Conservation (phyloP, 768 basidiomycete species). For the Leucocoprinus birnbaumii region DNA sequence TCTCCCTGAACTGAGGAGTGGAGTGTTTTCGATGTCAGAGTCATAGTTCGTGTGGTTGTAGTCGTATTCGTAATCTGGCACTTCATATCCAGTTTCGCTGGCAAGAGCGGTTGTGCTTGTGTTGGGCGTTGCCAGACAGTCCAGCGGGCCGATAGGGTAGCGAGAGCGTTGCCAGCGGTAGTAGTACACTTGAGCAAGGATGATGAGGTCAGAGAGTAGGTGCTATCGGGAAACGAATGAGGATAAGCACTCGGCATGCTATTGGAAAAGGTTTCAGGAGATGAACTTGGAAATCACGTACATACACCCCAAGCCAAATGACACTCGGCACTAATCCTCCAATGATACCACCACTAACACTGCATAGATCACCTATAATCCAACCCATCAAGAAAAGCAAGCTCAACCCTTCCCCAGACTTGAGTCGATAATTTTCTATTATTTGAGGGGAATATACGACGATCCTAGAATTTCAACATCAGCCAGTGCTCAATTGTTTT, state of each 20-base stretch:
- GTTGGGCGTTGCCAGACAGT: slow-evolving; percentile 4
- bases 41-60: neutral
- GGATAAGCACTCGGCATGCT: neutral
- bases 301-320: slow-evolving; percentile 81
- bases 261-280: too few species aligned
- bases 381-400: slow-evolving; percentile 80
- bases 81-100: neutral
- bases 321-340: slow-evolving; percentile 82
- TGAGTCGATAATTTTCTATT: slow-evolving; percentile 78
- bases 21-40: neutral
- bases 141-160: neutral
- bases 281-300: too few species aligned
- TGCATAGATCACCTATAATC: slow-evolving; percentile 78
- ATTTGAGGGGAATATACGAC: slow-evolving; percentile 92
- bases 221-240: slow-evolving; percentile 54
- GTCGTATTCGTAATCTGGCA: slow-evolving; percentile 33
- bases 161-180: slow-evolving; percentile 64
- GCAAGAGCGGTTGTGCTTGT: neutral
- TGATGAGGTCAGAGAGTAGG: slow-evolving; percentile 73
- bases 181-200: slow-evolving; percentile 87
- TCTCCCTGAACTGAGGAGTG: slow-evolving; percentile 1
- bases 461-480: slow-evolving; percentile 68
- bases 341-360: slow-evolving; percentile 66
- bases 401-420: slow-evolving; percentile 91
- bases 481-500: too few species aligned